Conservation (phyloP, 805 yeast genomes). For the Sugiyamaella lignohabitans region DNA sequence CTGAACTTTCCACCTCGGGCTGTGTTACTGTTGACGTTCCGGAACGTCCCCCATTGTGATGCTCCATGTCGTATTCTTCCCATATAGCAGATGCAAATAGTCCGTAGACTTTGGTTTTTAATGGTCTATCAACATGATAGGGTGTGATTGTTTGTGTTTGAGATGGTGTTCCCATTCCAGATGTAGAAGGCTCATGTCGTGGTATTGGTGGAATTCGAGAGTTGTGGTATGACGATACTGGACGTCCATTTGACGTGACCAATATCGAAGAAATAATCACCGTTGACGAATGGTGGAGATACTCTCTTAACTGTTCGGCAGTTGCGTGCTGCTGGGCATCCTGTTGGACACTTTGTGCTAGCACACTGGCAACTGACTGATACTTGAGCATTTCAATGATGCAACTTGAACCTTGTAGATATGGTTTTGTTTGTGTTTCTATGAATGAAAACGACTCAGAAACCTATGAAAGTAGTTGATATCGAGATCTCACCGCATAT, state of each 20-base stretch:
- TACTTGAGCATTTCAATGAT: constrained; percentile 20
- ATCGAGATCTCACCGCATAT: no score
- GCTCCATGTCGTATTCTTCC: constrained; percentile 17
- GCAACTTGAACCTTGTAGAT: no score
- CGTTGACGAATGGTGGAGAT: constrained; percentile 8
- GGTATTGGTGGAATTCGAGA: constrained; percentile 17
- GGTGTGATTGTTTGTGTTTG: constrained; percentile 10
- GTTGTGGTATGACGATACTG: constrained; percentile 22
- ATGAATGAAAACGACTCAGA: no score
- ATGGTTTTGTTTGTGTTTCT: no score
- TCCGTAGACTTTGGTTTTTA: constrained; percentile 29
- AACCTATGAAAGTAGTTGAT: no score
- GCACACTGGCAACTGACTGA: constrained; percentile 17
- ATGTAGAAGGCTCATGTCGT: constrained; percentile 10
- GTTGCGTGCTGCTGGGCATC: constrained; percentile 12
- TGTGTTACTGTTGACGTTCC: not conserved
- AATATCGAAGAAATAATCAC: constrained; percentile 22
- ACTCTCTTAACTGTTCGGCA: constrained; percentile 9
- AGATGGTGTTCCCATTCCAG: no score
- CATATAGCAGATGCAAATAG: constrained; percentile 28
- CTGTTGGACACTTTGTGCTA: constrained; percentile 20
- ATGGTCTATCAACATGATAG: constrained; percentile 19
- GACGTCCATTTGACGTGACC: constrained; percentile 18
- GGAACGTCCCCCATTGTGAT: not conserved
- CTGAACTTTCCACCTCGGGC: no score